Percentiles rank a stretch among this genome's conserved stretches.
Evolutionary conservation across 2,329 filamentous ascomycete genomes (phyloP).

Genomic region (Camptophora hylomeconis): DNA sequence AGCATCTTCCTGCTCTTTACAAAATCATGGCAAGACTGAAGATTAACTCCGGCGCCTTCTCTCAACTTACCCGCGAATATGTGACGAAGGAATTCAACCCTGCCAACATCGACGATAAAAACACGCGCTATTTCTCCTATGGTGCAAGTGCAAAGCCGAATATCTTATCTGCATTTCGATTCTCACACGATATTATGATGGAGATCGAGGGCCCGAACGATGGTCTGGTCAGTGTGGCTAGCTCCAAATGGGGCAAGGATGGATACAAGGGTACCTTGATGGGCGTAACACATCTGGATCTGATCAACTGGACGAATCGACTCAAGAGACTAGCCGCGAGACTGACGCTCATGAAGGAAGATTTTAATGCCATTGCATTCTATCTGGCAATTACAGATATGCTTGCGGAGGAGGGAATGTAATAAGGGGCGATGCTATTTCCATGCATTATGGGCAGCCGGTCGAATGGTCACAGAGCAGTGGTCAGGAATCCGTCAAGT

Average conservation of each 20-base stretch:
- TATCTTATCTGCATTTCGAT: constrained; percentile 43
- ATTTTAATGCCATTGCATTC: constrained; percentile 52
- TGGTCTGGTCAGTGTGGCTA: constrained; percentile 47
- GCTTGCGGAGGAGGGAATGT: constrained; percentile 53
- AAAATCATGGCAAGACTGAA: constrained; percentile 40
- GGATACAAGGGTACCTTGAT: constrained; percentile 49
- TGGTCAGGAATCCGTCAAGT: no score
- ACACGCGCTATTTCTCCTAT: constrained; percentile 50
- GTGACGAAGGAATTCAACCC: constrained; percentile 48
- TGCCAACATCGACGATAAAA: constrained; percentile 40
- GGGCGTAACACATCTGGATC: constrained; percentile 50
- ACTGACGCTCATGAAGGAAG: constrained; percentile 40
- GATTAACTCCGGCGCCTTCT: constrained; percentile 47
- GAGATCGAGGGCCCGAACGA: constrained; percentile 47
- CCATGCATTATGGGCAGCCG: no score
- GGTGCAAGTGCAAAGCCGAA: constrained; percentile 44
- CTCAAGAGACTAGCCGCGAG: constrained; percentile 46
- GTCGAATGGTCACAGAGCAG: no score
- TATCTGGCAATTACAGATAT: constrained; percentile 56
- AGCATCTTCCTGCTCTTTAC: constrained; percentile 42
- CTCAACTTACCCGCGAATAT: constrained; percentile 46
- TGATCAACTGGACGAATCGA: constrained; percentile 55
- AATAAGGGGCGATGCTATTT: no score
- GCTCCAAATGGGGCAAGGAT: constrained; percentile 41
- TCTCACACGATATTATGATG: constrained; percentile 41